Conservation (phyloP, 2,329 filamentous ascomycete genomes). For the Penicillium frequentans region DNA sequence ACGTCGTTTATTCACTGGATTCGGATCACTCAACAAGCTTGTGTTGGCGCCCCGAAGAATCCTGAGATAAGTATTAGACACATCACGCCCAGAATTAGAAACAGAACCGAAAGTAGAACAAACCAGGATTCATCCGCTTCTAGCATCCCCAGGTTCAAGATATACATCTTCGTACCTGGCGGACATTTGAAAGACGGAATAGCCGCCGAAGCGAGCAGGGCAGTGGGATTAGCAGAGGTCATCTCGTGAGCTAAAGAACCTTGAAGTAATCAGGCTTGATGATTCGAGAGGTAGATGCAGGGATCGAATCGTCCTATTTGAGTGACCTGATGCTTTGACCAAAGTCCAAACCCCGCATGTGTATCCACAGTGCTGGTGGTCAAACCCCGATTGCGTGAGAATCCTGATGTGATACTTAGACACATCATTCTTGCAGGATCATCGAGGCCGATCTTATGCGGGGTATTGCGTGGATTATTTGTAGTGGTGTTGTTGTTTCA, state of each 20-base stretch:
- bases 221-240: background rate
- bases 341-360: background rate
- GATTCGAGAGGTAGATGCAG: background rate
- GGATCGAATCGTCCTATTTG: background rate
- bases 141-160: constrained; percentile 47
- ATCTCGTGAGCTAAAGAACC: background rate
- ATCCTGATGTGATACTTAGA: background rate
- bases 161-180: constrained; percentile 48
- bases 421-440: background rate
- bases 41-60: constrained; percentile 44
- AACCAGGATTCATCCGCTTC: constrained; percentile 50
- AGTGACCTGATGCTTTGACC: background rate
- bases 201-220: constrained; percentile 6
- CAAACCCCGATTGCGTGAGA: background rate
- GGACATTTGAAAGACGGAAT: constrained; percentile 18
- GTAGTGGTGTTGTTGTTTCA: background rate
- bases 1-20: constrained; percentile 44
- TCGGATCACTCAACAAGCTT: constrained; percentile 34
- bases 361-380: background rate
- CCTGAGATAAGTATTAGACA: constrained; percentile 12
- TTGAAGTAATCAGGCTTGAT: background rate
- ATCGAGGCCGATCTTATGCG: background rate
- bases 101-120: background rate
- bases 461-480: background rate
- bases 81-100: background rate